phyloP scores from a whole-genome alignment of 371 early-diverging fungal species.

The Apophysomyces variabilis region DNA sequence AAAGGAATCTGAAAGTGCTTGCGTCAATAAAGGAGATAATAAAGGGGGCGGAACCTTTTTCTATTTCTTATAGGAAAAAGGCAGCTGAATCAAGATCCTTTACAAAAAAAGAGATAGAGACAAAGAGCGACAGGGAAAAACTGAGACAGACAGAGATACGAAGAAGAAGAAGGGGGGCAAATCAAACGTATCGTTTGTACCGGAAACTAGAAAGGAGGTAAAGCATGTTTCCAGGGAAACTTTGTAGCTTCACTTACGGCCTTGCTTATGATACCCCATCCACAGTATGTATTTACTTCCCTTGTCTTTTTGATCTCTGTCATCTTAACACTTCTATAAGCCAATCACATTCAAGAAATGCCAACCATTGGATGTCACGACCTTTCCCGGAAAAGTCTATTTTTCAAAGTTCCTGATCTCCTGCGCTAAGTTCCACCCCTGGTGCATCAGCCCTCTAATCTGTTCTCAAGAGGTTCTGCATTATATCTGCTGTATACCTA shows the following conservation, averaged over 20 bases:
- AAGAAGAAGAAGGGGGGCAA: too few relatives aligned
- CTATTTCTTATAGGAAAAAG: too few relatives aligned
- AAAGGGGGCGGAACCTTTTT: neutral
- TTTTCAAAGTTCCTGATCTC: neutral
- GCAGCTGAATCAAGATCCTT: too few relatives aligned
- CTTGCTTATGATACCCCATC: too few relatives aligned
- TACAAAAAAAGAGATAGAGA: too few relatives aligned
- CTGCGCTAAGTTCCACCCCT: neutral
- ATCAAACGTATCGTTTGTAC: neutral
- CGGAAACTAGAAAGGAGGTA: neutral
- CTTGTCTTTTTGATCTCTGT: neutral
- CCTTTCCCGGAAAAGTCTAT: neutral
- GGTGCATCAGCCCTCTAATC: slow-evolving; percentile 1
- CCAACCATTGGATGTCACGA: neutral
- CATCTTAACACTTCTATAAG: neutral
- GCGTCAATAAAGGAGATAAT: slow-evolving; percentile 11
- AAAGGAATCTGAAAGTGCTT: neutral
- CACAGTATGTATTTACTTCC: neutral
- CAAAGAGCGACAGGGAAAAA: too few relatives aligned
- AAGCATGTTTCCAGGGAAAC: neutral
- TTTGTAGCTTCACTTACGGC: neutral
- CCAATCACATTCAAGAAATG: neutral
- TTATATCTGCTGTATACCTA: neutral
- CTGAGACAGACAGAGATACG: too few relatives aligned
- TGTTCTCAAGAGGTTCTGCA: slow-evolving; percentile 3